Evolutionary conservation across 805 yeast species (phyloP).

Genomic region (Yarrowia keelungensis): DNA sequence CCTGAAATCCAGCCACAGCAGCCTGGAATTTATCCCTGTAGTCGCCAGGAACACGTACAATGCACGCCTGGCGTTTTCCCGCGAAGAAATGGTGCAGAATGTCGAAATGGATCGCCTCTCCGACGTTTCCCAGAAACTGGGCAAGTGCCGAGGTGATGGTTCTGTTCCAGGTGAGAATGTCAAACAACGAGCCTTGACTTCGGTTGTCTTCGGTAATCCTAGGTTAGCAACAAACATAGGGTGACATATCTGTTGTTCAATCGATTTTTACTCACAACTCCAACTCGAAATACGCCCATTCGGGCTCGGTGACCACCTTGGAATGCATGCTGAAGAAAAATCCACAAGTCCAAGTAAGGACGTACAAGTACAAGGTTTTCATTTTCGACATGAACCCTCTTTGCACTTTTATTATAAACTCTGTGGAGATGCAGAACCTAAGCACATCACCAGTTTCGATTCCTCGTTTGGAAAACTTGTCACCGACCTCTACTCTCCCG

Average conservation of each 20-base stretch:
- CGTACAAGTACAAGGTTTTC: too few species aligned
- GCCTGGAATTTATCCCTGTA: slow-evolving; percentile 41
- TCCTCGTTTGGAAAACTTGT: too few species aligned
- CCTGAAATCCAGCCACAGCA: slow-evolving; percentile 43
- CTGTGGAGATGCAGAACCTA: not conserved
- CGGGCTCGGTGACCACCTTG: slow-evolving; percentile 43
- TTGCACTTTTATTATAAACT: too few species aligned
- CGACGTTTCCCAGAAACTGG: slow-evolving; percentile 47
- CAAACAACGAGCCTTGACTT: slow-evolving; percentile 40
- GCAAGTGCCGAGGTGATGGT: slow-evolving; percentile 43
- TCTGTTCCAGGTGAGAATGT: slow-evolving; percentile 48
- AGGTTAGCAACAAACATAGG: not conserved
- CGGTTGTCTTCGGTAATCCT: slow-evolving; percentile 28
- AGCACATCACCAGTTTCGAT: slow-evolving; percentile 5
- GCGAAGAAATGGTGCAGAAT: slow-evolving; percentile 43
- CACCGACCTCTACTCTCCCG: not conserved
- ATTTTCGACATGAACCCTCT: too few species aligned
- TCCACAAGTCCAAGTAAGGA: too few species aligned
- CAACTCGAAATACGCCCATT: slow-evolving; percentile 48
- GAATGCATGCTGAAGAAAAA: slow-evolving; percentile 1
- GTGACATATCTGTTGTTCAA: too few species aligned
- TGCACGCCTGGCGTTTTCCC: slow-evolving; percentile 14
- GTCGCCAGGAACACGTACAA: slow-evolving; percentile 43
- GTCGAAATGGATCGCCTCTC: slow-evolving; percentile 48
- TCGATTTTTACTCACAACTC: slow-evolving; percentile 42